Evolutionary conservation across 2,329 filamentous ascomycete genomes (phyloP).

Genomic region (Exophiala sideris): DNA sequence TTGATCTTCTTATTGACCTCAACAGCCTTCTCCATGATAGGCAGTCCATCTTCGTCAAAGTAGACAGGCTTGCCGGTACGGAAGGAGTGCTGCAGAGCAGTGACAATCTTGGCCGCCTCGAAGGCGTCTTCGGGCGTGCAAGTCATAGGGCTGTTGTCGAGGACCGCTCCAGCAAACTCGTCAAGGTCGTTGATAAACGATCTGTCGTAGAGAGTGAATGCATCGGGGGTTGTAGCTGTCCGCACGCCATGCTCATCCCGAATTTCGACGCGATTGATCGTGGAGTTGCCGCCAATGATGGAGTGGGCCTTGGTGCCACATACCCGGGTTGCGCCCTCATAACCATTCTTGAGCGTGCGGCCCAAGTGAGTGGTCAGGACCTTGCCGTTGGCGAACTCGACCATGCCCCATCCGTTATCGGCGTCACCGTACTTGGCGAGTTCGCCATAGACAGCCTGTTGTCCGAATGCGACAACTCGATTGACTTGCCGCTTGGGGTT

Average conservation of each 20-base stretch:
- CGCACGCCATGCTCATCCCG: constrained; percentile 11
- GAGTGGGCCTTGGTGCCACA: constrained; percentile 36
- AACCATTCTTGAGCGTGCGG: constrained; percentile 38
- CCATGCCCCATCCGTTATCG: constrained; percentile 34
- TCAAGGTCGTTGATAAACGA: constrained; percentile 16
- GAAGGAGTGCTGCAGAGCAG: constrained; percentile 14
- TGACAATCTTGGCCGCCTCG: constrained; percentile 12
- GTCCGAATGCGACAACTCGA: constrained; percentile 31
- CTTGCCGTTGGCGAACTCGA: constrained; percentile 40
- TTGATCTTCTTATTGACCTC: constrained; percentile 1
- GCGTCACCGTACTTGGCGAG: constrained; percentile 28
- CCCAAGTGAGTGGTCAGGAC: constrained; percentile 36
- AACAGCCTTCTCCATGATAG: constrained; percentile 6
- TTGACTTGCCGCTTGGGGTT: constrained; percentile 34
- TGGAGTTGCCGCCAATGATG: constrained; percentile 10
- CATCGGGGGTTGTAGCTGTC: constrained; percentile 12
- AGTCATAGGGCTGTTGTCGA: constrained; percentile 7
- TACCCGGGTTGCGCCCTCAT: constrained; percentile 35
- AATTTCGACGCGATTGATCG: constrained; percentile 10
- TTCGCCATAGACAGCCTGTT: constrained; percentile 32
- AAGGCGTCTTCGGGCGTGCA: constrained; percentile 14
- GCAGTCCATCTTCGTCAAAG: constrained; percentile 9
- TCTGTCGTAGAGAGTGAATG: constrained; percentile 12
- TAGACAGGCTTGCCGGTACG: constrained; percentile 11
- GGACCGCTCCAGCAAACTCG: constrained; percentile 10